Percentiles rank a stretch among this genome's conserved stretches.
phyloP scores from a whole-genome alignment of 2,329 filamentous ascomycete species.

The Simplicillium aogashimaense region DNA sequence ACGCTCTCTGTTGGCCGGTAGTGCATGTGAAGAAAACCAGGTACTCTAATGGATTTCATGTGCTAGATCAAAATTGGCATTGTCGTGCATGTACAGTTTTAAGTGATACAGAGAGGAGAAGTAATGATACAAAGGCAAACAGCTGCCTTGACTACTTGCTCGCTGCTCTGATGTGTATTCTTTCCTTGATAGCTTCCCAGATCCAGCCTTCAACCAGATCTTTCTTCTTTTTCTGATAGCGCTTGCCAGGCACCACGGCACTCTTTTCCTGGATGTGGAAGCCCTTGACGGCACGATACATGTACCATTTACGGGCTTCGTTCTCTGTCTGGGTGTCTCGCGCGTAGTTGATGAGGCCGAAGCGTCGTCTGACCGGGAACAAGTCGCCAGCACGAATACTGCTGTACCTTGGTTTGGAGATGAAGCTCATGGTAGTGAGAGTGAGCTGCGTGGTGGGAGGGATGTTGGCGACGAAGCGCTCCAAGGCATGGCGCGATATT shows the following conservation, averaged over 20 bases:
- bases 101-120: no score
- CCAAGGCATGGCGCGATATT: conserved; percentile 43
- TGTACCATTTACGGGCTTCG: conserved; percentile 26
- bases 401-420: conserved; percentile 43
- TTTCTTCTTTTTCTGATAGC: conserved; percentile 14
- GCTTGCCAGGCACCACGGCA: conserved; percentile 9
- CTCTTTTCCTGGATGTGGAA: conserved; percentile 22
- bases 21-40: no score
- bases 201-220: conserved; percentile 27
- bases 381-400: conserved; percentile 28
- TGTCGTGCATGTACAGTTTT: no score
- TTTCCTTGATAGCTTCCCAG: conserved; percentile 27
- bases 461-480: conserved; percentile 37
- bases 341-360: conserved; percentile 30
- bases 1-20: no score
- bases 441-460: conserved; percentile 36
- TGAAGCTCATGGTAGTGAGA: conserved; percentile 44
- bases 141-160: no score
- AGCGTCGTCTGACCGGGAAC: conserved; percentile 16
- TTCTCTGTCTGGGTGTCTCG: conserved; percentile 24
- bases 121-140: no score
- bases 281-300: conserved; percentile 24
- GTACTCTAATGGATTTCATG: no score
- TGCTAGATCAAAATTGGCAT: no score
- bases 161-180: conserved; percentile 9